Evolutionary conservation across 225 moss, liverwort and hornwort genomes (phyloP).

Genomic region (Pseudisothecium myosuroides): DNA sequence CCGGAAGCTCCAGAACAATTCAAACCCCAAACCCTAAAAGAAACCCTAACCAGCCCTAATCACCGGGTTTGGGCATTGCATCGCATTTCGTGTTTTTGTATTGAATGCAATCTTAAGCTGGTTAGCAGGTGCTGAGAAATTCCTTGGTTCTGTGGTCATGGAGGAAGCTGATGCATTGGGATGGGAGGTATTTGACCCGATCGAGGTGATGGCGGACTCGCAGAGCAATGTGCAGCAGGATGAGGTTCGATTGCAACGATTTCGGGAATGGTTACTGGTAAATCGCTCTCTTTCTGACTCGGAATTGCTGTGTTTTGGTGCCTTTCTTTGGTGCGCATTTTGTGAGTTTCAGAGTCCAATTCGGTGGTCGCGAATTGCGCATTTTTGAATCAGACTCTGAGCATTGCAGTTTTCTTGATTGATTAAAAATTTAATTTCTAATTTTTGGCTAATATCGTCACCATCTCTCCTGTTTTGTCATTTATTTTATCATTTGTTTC

Average conservation of each 20-base stretch:
- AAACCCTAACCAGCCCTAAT: neutral
- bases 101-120: neutral
- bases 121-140: neutral
- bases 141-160: neutral
- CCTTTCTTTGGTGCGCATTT: neutral
- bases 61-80: neutral
- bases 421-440: neutral
- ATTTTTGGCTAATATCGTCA: neutral
- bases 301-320: neutral
- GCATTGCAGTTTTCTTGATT: neutral
- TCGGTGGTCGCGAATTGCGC: neutral
- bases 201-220: neutral
- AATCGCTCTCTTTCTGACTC: neutral
- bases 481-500: neutral
- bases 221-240: neutral
- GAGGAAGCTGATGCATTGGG: neutral
- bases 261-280: conserved; percentile 63
- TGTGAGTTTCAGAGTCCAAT: neutral
- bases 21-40: neutral
- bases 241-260: conserved; percentile 19
- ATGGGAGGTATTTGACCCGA: neutral
- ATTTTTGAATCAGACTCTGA: neutral
- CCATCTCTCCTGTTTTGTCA: neutral
- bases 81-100: neutral
- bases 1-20: no score